Evolutionary conservation across 305 asterid species (phyloP).

Genomic region (Fraxinus greggii): DNA sequence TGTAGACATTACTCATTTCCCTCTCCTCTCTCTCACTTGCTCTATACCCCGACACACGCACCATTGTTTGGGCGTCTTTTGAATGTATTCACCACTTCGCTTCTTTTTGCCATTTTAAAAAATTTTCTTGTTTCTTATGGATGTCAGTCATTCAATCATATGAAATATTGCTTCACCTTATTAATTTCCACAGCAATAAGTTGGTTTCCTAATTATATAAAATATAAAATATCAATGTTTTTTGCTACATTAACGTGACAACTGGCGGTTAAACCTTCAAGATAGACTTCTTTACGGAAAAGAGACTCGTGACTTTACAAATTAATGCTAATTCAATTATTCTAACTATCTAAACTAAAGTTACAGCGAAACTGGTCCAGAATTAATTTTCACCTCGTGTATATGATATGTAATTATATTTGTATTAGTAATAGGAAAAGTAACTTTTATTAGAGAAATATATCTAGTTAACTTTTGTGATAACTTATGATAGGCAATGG

Average conservation of each 20-base stretch:
- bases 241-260: neutral
- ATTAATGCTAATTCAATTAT: neutral
- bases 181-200: neutral
- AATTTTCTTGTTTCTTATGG: neutral
- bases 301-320: neutral
- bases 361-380: neutral
- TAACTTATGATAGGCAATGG: slow-evolving; percentile 82
- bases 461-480: slow-evolving; percentile 13
- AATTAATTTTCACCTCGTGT: neutral
- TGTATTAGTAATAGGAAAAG: neutral
- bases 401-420: neutral
- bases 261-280: neutral
- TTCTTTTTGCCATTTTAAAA: neutral
- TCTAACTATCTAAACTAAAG: neutral
- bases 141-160: neutral
- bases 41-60: neutral
- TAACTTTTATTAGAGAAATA: neutral
- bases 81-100: neutral
- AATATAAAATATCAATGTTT: neutral
- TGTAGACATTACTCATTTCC: neutral
- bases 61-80: neutral
- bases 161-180: neutral
- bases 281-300: neutral
- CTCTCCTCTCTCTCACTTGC: neutral
- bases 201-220: neutral